Base-by-base conservation (phyloP, 768 basidiomycete species). In the Mycena venus region DNA sequence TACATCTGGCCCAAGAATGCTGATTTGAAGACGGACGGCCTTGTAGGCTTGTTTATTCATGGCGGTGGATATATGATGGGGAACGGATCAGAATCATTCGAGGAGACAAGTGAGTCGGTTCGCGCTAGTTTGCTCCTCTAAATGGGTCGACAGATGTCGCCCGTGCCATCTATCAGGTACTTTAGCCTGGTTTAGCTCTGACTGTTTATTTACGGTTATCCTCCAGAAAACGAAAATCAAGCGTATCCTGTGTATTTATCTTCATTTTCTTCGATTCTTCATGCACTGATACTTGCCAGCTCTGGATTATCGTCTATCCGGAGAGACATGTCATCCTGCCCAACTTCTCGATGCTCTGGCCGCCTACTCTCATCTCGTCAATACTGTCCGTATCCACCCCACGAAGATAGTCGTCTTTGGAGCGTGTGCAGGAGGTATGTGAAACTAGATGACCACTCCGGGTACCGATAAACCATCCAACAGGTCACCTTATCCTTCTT, bases 311-410 rank as follows among this genome's bases (percentile, higher is more conserved):
- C 75, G 80, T n/a, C 64, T 81, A 27, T 66, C 72, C 3, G 38
- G 68, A 44, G 80, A 80, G 66, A 64, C 77, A 29, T 76, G 75
- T 51, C 80, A 81, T 70, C 91, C 91, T 1, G 86, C 87, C 0
- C 87, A 88, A 7, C 82, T 92, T 2, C 75, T 91, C 23, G 91
- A 91, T 77, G 89, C 85, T 1, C 58, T 90, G 14, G 84, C 90
- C 0, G 90, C 85, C 9, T 91, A 90, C 75, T 58, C 81, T 14
- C 87, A 91, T 82, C 87, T 92, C 38, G 79, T 88, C 32, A 76
- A 86, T 12, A 79, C 73, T 21, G 75, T 88, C 47, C 83, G 84
- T 0, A 87, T 90, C 15, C 42, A 42, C 42, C 42, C 42, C 15
- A 17, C 42, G 42, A 42, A 42, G 42, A 42, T 42, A 42, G 42